A percentile compares a stretch with the other conserved stretches of the same genome.
phyloP scores from a whole-genome alignment of 257 asterid genomes.

The Catharanthus roseus region DNA sequence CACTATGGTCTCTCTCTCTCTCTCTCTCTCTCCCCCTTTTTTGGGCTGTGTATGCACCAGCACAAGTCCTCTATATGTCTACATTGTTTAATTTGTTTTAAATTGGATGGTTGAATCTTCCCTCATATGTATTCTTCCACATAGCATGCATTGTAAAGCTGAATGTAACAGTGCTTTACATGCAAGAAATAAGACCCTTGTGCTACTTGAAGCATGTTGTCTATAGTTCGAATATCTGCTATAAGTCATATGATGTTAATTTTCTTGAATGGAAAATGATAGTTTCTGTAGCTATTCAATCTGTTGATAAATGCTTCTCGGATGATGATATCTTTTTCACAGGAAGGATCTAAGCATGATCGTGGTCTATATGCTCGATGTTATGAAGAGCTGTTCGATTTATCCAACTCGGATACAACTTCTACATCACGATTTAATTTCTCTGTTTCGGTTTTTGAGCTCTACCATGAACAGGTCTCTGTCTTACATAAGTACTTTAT shows the following conservation, averaged over 20 bases:
- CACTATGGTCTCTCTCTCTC: slow-evolving; percentile 70
- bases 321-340: slow-evolving; percentile 29
- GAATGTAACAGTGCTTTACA: neutral
- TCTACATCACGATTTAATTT: slow-evolving; percentile 70
- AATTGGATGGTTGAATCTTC: neutral
- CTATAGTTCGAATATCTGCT: neutral
- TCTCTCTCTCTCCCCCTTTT: neutral
- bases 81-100: neutral
- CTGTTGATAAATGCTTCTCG: neutral
- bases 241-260: neutral
- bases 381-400: slow-evolving; percentile 96
- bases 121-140: neutral
- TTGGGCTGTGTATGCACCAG: neutral
- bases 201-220: neutral
- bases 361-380: slow-evolving; percentile 94
- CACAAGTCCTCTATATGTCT: neutral
- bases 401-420: slow-evolving; percentile 91
- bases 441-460: slow-evolving; percentile 82
- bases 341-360: slow-evolving; percentile 99
- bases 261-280: neutral
- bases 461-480: slow-evolving; percentile 84
- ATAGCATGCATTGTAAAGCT: neutral
- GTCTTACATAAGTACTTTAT: slow-evolving; percentile 6
- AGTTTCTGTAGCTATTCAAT: neutral
- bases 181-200: neutral